A percentile compares a stretch with the other conserved stretches of the same genome.
Evolutionary conservation across 164 flowering plant species (phyloP).

Genomic region (Malania oleifera): DNA sequence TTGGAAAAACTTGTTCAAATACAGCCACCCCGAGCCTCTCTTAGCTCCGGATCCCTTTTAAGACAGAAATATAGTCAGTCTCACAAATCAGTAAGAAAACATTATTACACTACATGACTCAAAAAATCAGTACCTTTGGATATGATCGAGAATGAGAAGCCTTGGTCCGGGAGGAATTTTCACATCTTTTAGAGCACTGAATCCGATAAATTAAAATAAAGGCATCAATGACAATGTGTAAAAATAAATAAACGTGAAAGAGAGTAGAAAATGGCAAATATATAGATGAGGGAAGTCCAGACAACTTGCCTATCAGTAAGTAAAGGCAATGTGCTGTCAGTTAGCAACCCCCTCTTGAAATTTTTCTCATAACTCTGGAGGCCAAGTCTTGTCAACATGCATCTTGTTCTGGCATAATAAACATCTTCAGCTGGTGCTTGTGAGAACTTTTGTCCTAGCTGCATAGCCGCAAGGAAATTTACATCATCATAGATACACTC

Average conservation of each 20-base stretch:
- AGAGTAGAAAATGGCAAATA: background rate
- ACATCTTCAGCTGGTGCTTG: background rate
- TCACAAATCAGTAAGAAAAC: too few species aligned
- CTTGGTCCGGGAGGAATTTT: slow-evolving; percentile 1
- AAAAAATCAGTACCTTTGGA: too few species aligned
- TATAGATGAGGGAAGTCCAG: background rate
- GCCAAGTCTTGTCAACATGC: background rate
- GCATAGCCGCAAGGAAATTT: background rate
- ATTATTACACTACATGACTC: too few species aligned
- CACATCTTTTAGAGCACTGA: slow-evolving; percentile 1
- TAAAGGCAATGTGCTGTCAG: background rate
- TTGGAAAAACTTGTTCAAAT: too few species aligned
- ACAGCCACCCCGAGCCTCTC: too few species aligned
- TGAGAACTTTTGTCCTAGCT: background rate
- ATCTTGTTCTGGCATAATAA: background rate
- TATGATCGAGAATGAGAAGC: slow-evolving; percentile 3
- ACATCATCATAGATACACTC: background rate
- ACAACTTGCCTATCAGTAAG: background rate
- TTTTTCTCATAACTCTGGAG: slow-evolving; percentile 1
- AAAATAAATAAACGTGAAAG: background rate
- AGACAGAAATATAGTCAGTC: too few species aligned
- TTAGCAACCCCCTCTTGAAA: background rate
- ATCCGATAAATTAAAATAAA: background rate
- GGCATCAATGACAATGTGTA: too few species aligned
- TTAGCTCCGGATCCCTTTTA: too few species aligned